Conservation (phyloP, 768 basidiomycete species). For the Suillus weaverae region DNA sequence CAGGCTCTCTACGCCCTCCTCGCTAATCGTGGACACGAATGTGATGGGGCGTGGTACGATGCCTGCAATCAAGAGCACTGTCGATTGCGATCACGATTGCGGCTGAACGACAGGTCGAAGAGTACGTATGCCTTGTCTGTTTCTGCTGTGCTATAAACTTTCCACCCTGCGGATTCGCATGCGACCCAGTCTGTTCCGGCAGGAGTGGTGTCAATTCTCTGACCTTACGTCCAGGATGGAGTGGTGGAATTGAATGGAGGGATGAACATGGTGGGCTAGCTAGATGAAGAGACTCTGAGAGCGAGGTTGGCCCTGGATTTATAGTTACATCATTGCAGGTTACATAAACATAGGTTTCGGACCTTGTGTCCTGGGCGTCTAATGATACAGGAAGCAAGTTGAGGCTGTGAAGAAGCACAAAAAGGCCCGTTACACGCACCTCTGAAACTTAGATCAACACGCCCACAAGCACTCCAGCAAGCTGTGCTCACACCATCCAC, state of each 20-base stretch:
- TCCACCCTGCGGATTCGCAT: conserved; percentile 37
- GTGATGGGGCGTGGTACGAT: too few species aligned
- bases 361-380: background rate
- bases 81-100: background rate
- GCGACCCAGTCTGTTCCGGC: conserved; percentile 31
- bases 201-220: conserved; percentile 25
- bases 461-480: background rate
- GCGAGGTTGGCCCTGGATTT: background rate
- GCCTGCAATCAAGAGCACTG: conserved; percentile 37
- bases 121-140: conserved; percentile 26
- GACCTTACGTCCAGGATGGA: conserved; percentile 31
- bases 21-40: too few species aligned
- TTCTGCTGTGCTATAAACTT: conserved; percentile 29
- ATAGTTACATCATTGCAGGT: background rate
- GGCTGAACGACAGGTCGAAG: background rate
- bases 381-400: background rate
- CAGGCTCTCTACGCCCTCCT: too few species aligned
- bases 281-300: background rate
- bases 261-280: conserved; percentile 22
- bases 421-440: background rate
- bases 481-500: background rate
- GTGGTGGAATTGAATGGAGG: conserved; percentile 27
- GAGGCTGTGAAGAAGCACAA: background rate
- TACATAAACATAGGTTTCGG: too few species aligned
- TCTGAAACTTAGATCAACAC: background rate